Evolutionary conservation across 2,329 filamentous ascomycete genomes (phyloP).

Genomic region (Fusarium austroafricanum): DNA sequence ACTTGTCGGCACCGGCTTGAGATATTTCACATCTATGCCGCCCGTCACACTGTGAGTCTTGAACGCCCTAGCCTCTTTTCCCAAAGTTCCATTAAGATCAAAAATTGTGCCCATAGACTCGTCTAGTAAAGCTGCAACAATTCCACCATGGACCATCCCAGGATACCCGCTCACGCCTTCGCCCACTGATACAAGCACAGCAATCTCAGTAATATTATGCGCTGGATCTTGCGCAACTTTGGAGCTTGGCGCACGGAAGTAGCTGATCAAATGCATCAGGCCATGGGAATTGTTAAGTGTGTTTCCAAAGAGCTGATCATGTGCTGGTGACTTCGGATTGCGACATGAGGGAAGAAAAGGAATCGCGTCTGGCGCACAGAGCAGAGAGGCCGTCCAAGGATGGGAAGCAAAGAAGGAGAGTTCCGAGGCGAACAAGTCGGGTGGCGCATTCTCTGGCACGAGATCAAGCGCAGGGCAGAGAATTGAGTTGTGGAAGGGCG

Average conservation of each 20-base stretch:
- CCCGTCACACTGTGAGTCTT: slow-evolving; percentile 50
- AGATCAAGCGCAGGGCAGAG: slow-evolving; percentile 49
- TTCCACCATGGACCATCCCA: slow-evolving; percentile 52
- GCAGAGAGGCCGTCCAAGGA: slow-evolving; percentile 52
- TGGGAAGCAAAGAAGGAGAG: slow-evolving; percentile 50
- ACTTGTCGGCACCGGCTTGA: slow-evolving; percentile 49
- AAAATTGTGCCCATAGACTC: slow-evolving; percentile 53
- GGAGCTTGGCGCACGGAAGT: slow-evolving; percentile 48
- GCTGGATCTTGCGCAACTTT: slow-evolving; percentile 39
- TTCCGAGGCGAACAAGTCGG: slow-evolving; percentile 45
- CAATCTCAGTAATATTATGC: slow-evolving; percentile 46
- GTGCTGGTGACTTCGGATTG: slow-evolving; percentile 44
- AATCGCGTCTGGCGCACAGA: slow-evolving; percentile 45
- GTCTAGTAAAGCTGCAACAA: slow-evolving; percentile 52
- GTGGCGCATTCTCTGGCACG: slow-evolving; percentile 43
- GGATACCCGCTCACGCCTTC: slow-evolving; percentile 51
- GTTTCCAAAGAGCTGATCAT: slow-evolving; percentile 52
- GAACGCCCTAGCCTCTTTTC: slow-evolving; percentile 47
- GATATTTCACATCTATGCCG: slow-evolving; percentile 50
- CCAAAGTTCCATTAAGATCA: slow-evolving; percentile 52
- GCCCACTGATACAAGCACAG: slow-evolving; percentile 50
- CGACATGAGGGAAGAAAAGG: slow-evolving; percentile 51
- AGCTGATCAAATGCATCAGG: slow-evolving; percentile 51
- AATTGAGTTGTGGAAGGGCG: slow-evolving; percentile 42
- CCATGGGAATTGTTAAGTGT: slow-evolving; percentile 47